A percentile compares a stretch with the other conserved stretches of the same genome.
Evolutionary conservation across 805 yeast species (phyloP).

Genomic region (Kodamaea kaohsiungensis): DNA sequence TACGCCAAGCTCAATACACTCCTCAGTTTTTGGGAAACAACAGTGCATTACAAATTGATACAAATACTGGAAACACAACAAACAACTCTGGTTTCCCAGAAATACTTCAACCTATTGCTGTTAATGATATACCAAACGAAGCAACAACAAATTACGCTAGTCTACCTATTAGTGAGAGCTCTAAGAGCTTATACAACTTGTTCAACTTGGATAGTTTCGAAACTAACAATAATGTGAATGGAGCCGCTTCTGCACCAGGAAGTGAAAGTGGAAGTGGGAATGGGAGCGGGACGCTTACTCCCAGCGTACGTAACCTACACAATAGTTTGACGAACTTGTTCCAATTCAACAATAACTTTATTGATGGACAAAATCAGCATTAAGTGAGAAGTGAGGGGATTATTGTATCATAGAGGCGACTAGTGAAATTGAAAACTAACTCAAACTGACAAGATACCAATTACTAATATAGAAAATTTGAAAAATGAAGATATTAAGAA

Average conservation of each 20-base stretch:
- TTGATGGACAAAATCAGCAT: slow-evolving; percentile 6
- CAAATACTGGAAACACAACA: not conserved
- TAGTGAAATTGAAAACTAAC: no score
- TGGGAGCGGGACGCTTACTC: not conserved
- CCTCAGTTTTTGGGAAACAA: not conserved
- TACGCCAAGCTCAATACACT: not conserved
- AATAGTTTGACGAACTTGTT: slow-evolving; percentile 25
- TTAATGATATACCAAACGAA: not conserved
- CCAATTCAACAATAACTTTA: slow-evolving; percentile 17
- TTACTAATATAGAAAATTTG: not conserved
- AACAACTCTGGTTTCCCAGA: not conserved
- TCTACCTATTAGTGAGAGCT: slow-evolving; percentile 26
- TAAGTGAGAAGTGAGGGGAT: not conserved
- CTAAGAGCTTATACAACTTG: slow-evolving; percentile 31
- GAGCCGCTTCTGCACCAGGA: slow-evolving; percentile 20
- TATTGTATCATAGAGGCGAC: not conserved
- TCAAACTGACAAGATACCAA: no score
- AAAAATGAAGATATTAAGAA: not conserved
- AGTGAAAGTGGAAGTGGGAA: not conserved
- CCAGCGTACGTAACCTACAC: slow-evolving; percentile 6
- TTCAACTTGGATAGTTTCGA: slow-evolving; percentile 18
- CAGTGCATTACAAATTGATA: not conserved
- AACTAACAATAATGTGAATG: slow-evolving; percentile 16
- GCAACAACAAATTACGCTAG: not conserved
- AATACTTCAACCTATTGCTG: not conserved